A percentile compares a stretch with the other conserved stretches of the same genome.
phyloP scores from a whole-genome alignment of 768 basidiomycete genomes.

The Calocybe indica region DNA sequence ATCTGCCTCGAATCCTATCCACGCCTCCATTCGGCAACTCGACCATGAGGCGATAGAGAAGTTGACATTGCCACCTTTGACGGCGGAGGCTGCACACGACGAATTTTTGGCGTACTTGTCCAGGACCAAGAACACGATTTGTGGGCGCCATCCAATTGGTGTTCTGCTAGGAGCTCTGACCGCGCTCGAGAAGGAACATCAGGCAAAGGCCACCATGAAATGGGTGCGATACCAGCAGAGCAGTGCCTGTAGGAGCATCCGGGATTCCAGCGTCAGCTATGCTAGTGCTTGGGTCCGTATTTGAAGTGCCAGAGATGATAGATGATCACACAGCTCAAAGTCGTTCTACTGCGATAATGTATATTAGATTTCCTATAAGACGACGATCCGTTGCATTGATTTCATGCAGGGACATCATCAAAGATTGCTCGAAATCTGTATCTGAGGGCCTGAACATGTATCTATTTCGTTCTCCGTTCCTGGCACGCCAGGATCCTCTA shows the following conservation, averaged over 20 bases:
- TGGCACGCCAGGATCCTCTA: slow-evolving; percentile 65
- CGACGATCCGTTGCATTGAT: neutral
- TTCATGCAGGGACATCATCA: slow-evolving; percentile 8
- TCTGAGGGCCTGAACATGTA: slow-evolving; percentile 44
- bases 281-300: slow-evolving; percentile 82
- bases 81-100: slow-evolving; percentile 47
- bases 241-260: slow-evolving; percentile 56
- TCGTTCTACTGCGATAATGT: neutral
- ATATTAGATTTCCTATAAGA: slow-evolving; percentile 2
- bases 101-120: slow-evolving; percentile 63
- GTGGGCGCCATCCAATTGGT: slow-evolving; percentile 93
- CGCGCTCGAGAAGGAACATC: slow-evolving; percentile 40
- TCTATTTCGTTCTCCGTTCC: slow-evolving; percentile 56
- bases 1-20: slow-evolving; percentile 56
- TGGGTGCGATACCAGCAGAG: slow-evolving; percentile 97
- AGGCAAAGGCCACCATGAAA: slow-evolving; percentile 37
- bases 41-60: slow-evolving; percentile 85
- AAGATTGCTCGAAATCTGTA: slow-evolving; percentile 30
- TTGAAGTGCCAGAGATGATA: slow-evolving; percentile 19
- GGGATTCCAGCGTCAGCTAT: slow-evolving; percentile 93
- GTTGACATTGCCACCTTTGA: slow-evolving; percentile 51
- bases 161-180: slow-evolving; percentile 79
- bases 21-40: slow-evolving; percentile 74
- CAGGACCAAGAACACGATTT: slow-evolving; percentile 90
- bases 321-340: neutral